A percentile compares a stretch with the other conserved stretches of the same genome.
These are phyloP conservation scores for Neurospora cerealis DNA, from an alignment of 495 filamentous ascomycete species.

Conservation along the genomic window DNA sequence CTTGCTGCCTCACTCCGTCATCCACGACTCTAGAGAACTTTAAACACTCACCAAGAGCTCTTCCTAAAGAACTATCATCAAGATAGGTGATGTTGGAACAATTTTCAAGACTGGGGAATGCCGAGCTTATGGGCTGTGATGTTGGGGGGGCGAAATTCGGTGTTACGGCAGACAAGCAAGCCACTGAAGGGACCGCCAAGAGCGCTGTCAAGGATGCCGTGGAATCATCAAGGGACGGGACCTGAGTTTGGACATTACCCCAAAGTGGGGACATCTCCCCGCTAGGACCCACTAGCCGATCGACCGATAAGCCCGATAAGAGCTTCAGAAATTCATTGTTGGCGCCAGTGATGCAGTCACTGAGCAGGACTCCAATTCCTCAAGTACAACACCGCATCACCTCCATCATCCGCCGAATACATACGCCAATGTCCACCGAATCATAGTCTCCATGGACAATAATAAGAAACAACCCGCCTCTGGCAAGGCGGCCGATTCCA, in stretches of 20 bases:
- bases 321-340: slow-evolving; percentile 10
- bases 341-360: neutral
- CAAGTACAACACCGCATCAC: neutral
- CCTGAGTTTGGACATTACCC: neutral
- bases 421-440: neutral
- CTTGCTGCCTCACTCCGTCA: neutral
- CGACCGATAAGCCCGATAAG: slow-evolving; percentile 16
- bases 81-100: neutral
- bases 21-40: neutral
- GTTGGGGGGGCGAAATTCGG: neutral
- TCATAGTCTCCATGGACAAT: slow-evolving; percentile 4
- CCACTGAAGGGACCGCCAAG: neutral
- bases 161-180: neutral
- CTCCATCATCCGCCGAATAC: neutral
- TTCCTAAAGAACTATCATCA: neutral
- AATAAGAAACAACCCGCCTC: neutral
- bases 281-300: neutral
- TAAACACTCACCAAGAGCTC: neutral
- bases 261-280: neutral
- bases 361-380: neutral
- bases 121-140: neutral
- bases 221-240: neutral
- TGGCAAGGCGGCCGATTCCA: neutral
- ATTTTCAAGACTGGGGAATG: neutral
- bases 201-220: neutral